phyloP scores from a whole-genome alignment of 2,329 filamentous ascomycete genomes.

The Fusarium aywerte region DNA sequence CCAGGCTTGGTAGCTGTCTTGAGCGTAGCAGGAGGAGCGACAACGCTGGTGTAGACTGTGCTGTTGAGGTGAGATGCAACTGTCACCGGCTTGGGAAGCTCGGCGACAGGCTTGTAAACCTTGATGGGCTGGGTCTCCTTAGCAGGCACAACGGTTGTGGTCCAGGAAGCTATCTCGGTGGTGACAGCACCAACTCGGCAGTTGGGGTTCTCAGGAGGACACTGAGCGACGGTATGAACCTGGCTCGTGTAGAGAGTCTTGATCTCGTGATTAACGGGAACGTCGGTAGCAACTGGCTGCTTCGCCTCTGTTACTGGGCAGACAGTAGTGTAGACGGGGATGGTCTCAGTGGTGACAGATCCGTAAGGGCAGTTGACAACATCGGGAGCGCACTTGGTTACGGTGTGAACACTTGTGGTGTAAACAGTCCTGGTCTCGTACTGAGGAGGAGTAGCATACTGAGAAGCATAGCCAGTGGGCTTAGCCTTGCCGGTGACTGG shows the following conservation, averaged over 20 bases:
- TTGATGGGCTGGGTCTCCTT: slow-evolving; percentile 32
- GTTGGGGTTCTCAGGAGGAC: slow-evolving; percentile 62
- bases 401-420: slow-evolving; percentile 63
- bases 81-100: slow-evolving; percentile 20
- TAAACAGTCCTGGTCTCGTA: slow-evolving; percentile 57
- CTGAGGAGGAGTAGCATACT: slow-evolving; percentile 16
- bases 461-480: slow-evolving; percentile 23
- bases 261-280: slow-evolving; percentile 36
- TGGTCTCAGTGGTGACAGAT: slow-evolving; percentile 48
- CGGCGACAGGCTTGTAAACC: slow-evolving; percentile 24
- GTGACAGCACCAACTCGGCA: slow-evolving; percentile 54
- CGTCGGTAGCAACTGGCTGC: slow-evolving; percentile 21
- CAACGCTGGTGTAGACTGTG: slow-evolving; percentile 27
- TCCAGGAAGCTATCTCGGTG: slow-evolving; percentile 47
- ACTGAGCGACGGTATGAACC: slow-evolving; percentile 65
- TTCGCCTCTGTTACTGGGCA: slow-evolving; percentile 28
- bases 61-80: slow-evolving; percentile 17
- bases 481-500: slow-evolving; percentile 47
- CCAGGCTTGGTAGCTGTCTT: slow-evolving; percentile 36
- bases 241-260: slow-evolving; percentile 64
- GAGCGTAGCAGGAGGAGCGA: slow-evolving; percentile 29
- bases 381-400: slow-evolving; percentile 64
- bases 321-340: slow-evolving; percentile 34
- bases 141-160: slow-evolving; percentile 31
- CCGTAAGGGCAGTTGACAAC: slow-evolving; percentile 61